A percentile compares a stretch with the other conserved stretches of the same genome.
phyloP scores from a whole-genome alignment of 2,329 filamentous ascomycete genomes.

The Orbilia ellipsospora region DNA sequence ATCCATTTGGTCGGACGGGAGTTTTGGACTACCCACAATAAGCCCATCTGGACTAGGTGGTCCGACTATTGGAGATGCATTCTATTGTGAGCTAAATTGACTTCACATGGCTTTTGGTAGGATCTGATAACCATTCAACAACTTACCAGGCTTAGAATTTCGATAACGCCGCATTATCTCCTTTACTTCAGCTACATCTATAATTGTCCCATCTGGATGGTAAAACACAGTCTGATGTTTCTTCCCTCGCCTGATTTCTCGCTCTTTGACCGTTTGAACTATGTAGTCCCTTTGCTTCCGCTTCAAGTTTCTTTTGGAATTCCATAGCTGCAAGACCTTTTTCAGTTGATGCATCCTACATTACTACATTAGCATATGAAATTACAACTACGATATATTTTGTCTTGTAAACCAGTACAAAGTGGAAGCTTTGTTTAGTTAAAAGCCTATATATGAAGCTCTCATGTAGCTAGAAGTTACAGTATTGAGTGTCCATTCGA shows the following conservation, averaged over 20 bases:
- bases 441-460: no score
- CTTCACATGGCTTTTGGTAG: neutral
- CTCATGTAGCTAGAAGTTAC: no score
- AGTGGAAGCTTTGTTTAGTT: no score
- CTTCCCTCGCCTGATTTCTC: conserved; percentile 22
- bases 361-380: no score
- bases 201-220: conserved; percentile 34
- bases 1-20: neutral
- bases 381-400: no score
- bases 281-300: conserved; percentile 48
- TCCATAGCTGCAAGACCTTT: conserved; percentile 52
- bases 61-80: conserved; percentile 7
- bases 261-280: conserved; percentile 44
- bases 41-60: conserved; percentile 41
- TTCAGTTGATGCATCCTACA: conserved; percentile 52
- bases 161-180: conserved; percentile 52
- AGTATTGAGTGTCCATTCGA: no score
- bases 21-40: conserved; percentile 13
- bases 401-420: no score
- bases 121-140: neutral
- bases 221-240: conserved; percentile 45
- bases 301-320: conserved; percentile 49
- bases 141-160: conserved; percentile 43
- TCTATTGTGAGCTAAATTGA: neutral
- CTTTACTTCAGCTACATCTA: conserved; percentile 45